Evolutionary conservation across 1,139 yeast species (phyloP).

Genomic region (Arxiozyma slooffiae): DNA sequence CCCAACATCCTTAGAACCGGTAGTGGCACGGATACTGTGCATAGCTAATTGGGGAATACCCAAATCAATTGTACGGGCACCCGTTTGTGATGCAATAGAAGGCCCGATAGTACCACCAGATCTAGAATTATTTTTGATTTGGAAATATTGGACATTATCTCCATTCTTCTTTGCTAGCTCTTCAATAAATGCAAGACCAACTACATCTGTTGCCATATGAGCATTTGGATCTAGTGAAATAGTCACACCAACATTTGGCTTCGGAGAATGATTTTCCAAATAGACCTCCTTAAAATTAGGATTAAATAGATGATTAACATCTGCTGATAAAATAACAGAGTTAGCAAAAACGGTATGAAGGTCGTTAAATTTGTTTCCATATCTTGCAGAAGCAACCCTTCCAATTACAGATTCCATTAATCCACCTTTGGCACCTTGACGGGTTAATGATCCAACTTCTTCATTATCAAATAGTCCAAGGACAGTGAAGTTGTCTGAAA

Average conservation of each 20-base stretch:
- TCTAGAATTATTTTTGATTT: slow-evolving; percentile 59
- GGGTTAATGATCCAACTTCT: slow-evolving; percentile 52
- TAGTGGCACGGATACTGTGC: slow-evolving; percentile 73
- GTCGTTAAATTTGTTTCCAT: slow-evolving; percentile 20
- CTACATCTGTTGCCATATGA: slow-evolving; percentile 71
- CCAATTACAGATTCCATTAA: slow-evolving; percentile 38
- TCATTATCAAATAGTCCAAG: slow-evolving; percentile 52
- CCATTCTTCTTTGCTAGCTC: slow-evolving; percentile 54
- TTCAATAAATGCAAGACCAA: slow-evolving; percentile 56
- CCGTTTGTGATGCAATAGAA: slow-evolving; percentile 50
- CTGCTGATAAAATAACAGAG: slow-evolving; percentile 53
- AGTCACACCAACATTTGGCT: slow-evolving; percentile 67
- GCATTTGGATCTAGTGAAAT: slow-evolving; percentile 67
- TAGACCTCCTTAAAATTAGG: slow-evolving; percentile 56
- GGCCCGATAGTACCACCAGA: slow-evolving; percentile 83
- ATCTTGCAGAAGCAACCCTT: slow-evolving; percentile 29
- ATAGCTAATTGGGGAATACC: slow-evolving; percentile 73
- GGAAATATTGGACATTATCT: slow-evolving; percentile 58
- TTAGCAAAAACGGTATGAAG: slow-evolving; percentile 40
- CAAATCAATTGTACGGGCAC: slow-evolving; percentile 66
- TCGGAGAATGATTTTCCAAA: slow-evolving; percentile 64
- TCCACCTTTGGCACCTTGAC: slow-evolving; percentile 53
- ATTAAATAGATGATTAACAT: slow-evolving; percentile 54
- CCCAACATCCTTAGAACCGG: slow-evolving; percentile 62
- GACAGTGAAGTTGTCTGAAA: slow-evolving; percentile 37